Conservation (phyloP, 208 protist genomes). For the Trypanosoma theileri region DNA sequence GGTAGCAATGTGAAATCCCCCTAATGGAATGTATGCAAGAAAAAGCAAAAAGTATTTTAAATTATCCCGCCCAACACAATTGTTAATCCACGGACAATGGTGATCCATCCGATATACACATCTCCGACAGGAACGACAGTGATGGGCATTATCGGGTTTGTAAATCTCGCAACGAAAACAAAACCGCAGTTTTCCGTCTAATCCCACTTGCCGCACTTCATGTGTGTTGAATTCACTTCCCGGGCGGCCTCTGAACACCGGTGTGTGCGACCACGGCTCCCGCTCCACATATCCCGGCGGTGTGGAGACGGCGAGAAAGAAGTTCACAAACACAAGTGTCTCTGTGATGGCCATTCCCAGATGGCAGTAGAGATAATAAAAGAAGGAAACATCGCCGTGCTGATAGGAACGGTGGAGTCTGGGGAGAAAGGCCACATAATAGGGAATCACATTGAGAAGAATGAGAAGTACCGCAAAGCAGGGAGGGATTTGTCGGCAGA, state of each 20-base stretch:
- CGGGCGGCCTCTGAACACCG: constrained; percentile 23
- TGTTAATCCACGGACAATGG: constrained; percentile 82
- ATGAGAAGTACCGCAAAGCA: constrained; percentile 52
- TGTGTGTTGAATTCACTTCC: constrained; percentile 31
- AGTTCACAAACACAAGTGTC: constrained; percentile 62
- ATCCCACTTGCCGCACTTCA: constrained; percentile 33
- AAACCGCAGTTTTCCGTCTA: constrained; percentile 29
- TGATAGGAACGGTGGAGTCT: constrained; percentile 33
- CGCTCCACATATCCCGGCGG: constrained; percentile 39
- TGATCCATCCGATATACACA: constrained; percentile 78
- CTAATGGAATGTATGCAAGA: constrained; percentile 51
- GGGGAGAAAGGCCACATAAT: constrained; percentile 44
- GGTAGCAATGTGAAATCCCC: constrained; percentile 57
- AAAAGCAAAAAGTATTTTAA: constrained; percentile 80
- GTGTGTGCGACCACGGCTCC: constrained; percentile 31
- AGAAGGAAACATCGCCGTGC: constrained; percentile 34
- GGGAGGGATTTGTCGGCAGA: constrained; percentile 39
- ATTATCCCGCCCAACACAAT: constrained; percentile 81
- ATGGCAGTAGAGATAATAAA: constrained; percentile 62
- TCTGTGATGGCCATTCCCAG: constrained; percentile 45
- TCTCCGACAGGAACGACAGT: constrained; percentile 72
- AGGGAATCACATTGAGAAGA: constrained; percentile 46
- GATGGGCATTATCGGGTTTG: constrained; percentile 72
- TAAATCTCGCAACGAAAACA: constrained; percentile 42
- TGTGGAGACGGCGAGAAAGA: constrained; percentile 31